Evolutionary conservation across 2,329 filamentous ascomycete genomes (phyloP).

Genomic region (Microascus cirrosus): DNA sequence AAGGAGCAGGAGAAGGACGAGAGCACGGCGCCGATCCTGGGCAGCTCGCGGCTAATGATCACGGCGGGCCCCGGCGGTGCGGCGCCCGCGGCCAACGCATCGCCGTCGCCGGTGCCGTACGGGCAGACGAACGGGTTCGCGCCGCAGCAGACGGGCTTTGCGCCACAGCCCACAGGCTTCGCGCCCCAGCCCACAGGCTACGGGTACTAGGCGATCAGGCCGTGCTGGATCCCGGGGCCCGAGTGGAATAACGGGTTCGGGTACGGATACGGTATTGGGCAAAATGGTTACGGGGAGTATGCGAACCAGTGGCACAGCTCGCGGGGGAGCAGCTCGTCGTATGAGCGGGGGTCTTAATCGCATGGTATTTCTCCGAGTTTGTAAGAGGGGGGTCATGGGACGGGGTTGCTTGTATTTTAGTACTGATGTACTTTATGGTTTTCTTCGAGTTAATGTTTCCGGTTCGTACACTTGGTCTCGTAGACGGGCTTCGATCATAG

Average conservation of each 20-base stretch:
- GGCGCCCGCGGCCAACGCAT: slow-evolving; percentile 29
- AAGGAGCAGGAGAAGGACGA: slow-evolving; percentile 69
- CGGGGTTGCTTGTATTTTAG: neutral
- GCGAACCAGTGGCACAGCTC: neutral
- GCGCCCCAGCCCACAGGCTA: slow-evolving; percentile 80
- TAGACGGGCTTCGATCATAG: too few species aligned
- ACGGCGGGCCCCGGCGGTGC: slow-evolving; percentile 69
- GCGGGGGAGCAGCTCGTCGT: neutral
- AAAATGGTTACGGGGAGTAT: neutral
- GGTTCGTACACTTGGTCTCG: neutral
- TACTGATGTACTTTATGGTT: neutral
- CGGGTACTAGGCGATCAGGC: slow-evolving; percentile 33
- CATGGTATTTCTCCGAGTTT: neutral
- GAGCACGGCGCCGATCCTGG: slow-evolving; percentile 87
- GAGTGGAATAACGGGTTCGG: neutral
- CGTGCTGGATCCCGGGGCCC: neutral
- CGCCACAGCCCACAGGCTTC: slow-evolving; percentile 68
- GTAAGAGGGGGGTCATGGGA: neutral
- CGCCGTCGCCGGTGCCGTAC: slow-evolving; percentile 59
- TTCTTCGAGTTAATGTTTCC: neutral
- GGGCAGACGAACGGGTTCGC: slow-evolving; percentile 79
- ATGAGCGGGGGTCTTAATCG: neutral
- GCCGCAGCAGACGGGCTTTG: slow-evolving; percentile 71
- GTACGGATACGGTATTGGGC: neutral
- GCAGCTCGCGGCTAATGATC: slow-evolving; percentile 82